phyloP scores from a whole-genome alignment of 108 stramenopile genomes.

The Conticribra guillardii region DNA sequence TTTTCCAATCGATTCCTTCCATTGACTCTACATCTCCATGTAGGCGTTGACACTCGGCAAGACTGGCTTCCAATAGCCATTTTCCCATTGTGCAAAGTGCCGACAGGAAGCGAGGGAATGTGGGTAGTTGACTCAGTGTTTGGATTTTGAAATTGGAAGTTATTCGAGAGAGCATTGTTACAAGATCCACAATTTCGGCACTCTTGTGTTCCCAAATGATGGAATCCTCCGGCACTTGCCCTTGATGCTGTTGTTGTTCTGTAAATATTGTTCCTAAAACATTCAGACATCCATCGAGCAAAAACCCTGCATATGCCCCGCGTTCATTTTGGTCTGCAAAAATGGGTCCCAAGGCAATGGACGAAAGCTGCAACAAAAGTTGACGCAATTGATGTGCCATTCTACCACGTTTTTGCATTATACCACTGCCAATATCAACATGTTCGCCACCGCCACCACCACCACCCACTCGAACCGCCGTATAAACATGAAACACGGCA shows the following conservation, averaged over 20 bases:
- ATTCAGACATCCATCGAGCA: conserved; percentile 69
- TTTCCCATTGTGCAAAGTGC: conserved; percentile 59
- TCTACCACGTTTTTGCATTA: conserved; percentile 19
- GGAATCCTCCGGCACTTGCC: conserved; percentile 12
- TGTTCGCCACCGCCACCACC: conserved; percentile 21
- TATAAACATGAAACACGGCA: conserved; percentile 61
- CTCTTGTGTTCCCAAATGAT: conserved; percentile 46
- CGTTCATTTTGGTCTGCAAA: conserved; percentile 59
- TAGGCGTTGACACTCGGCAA: conserved; percentile 60
- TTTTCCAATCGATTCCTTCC: conserved; percentile 73
- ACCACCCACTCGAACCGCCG: conserved; percentile 30
- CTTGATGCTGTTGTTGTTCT: conserved; percentile 31
- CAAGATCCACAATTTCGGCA: conserved; percentile 52
- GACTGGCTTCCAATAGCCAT: conserved; percentile 63
- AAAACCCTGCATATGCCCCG: conserved; percentile 58
- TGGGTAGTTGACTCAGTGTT: conserved; percentile 53
- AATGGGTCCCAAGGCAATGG: conserved; percentile 64
- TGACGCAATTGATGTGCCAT: conserved; percentile 74
- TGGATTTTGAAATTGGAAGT: conserved; percentile 64
- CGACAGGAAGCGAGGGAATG: conserved; percentile 55
- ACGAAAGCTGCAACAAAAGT: conserved; percentile 67
- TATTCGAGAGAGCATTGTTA: conserved; percentile 67
- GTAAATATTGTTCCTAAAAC: conserved; percentile 46
- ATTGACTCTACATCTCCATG: conserved; percentile 74
- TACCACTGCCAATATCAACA: neutral